Percentiles rank a stretch among this genome's conserved stretches.
Evolutionary conservation across 2,329 filamentous ascomycete species (phyloP).

Genomic region (Beauveria bassiana): DNA sequence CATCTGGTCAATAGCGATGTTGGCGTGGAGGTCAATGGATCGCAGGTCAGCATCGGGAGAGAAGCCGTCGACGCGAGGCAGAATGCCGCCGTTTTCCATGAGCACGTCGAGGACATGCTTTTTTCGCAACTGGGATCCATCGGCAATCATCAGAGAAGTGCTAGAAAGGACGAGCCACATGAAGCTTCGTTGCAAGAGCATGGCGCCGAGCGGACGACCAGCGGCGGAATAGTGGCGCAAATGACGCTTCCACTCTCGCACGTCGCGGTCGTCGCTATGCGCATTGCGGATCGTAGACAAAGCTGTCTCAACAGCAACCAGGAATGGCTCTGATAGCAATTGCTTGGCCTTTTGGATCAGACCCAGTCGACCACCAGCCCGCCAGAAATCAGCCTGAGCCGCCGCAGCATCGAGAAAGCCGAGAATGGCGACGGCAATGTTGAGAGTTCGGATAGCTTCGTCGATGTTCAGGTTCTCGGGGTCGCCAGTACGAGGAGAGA

Average conservation of each 20-base stretch:
- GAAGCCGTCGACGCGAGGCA: constrained; percentile 19
- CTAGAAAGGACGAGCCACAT: constrained; percentile 75
- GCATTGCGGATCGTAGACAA: constrained; percentile 85
- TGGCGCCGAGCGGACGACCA: constrained; percentile 77
- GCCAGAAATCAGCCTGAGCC: constrained; percentile 75
- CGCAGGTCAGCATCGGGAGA: constrained; percentile 44
- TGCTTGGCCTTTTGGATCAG: constrained; percentile 64
- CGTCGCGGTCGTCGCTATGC: constrained; percentile 52
- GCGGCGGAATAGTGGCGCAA: constrained; percentile 72
- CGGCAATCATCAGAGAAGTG: constrained; percentile 64
- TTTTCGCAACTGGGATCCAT: constrained; percentile 50
- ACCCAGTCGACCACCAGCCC: constrained; percentile 60
- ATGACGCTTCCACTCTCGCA: constrained; percentile 84
- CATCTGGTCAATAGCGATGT: constrained; percentile 74
- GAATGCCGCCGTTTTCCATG: constrained; percentile 45
- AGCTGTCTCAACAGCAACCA: constrained; percentile 80
- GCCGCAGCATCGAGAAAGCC: constrained; percentile 84
- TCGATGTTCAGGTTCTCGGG: constrained; percentile 53
- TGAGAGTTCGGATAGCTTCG: constrained; percentile 62
- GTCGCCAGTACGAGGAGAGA: constrained; percentile 45
- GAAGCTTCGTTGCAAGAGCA: constrained; percentile 84
- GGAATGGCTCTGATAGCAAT: constrained; percentile 75
- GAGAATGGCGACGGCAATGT: constrained; percentile 74
- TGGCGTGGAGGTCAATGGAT: constrained; percentile 57
- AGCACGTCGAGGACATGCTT: constrained; percentile 67